These are phyloP conservation scores for Drechslera avenae DNA, from an alignment of 2,329 filamentous ascomycete species.

Conservation along the genomic window DNA sequence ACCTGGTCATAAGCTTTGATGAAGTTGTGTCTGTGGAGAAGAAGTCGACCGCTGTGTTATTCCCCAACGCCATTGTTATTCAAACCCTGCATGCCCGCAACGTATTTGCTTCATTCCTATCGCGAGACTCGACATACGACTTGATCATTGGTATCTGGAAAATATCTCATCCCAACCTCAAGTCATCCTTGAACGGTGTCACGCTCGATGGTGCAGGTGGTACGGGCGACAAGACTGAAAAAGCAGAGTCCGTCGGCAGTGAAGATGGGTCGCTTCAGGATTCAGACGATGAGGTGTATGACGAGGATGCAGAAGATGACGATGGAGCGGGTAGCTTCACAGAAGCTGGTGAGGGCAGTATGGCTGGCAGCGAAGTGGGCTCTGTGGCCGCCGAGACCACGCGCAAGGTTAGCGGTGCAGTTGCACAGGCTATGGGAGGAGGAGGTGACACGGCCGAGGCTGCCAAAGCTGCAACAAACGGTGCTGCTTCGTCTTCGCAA, in stretches of 20 bases:
- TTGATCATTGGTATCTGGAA: constrained; percentile 98
- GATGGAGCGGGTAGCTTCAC: constrained; percentile 68
- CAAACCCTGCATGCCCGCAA: constrained; percentile 95
- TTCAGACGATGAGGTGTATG: constrained; percentile 77
- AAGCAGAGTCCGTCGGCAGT: constrained; percentile 66
- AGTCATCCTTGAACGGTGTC: constrained; percentile 89
- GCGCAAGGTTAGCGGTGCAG: constrained; percentile 72
- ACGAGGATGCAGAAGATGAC: constrained; percentile 79
- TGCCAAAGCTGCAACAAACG: constrained; percentile 48
- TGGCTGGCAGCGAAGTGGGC: constrained; percentile 59
- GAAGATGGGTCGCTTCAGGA: constrained; percentile 61
- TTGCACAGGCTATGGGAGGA: constrained; percentile 49
- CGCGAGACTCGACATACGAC: constrained; percentile 94
- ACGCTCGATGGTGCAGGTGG: constrained; percentile 71
- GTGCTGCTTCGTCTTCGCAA: constrained; percentile 50
- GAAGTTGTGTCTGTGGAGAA: constrained; percentile 97
- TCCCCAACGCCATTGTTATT: constrained; percentile 97
- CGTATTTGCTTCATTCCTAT: constrained; percentile 92
- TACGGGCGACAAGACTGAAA: constrained; percentile 87
- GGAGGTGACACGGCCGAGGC: constrained; percentile 40
- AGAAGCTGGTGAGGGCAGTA: constrained; percentile 60
- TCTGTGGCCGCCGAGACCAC: constrained; percentile 59
- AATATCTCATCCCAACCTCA: constrained; percentile 87
- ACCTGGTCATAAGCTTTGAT: constrained; percentile 96
- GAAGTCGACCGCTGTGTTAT: constrained; percentile 90